Evolutionary conservation across 306 rosid species (phyloP).

Genomic region (Betula pendula): DNA sequence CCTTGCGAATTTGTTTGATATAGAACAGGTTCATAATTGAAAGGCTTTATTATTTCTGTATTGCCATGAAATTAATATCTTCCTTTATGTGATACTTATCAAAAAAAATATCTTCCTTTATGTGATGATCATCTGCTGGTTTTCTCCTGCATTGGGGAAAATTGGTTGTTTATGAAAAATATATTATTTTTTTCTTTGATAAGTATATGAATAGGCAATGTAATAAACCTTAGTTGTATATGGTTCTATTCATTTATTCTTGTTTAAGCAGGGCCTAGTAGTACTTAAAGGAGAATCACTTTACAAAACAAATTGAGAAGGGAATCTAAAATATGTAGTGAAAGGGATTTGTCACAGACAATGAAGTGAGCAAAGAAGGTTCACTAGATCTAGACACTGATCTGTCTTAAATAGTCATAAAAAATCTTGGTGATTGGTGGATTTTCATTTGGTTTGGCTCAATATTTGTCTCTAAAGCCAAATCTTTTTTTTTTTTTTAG

Average conservation of each 20-base stretch:
- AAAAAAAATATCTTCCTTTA: too few species aligned
- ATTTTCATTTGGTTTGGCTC: not conserved
- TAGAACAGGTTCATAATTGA: constrained; percentile 65
- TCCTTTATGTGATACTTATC: too few species aligned
- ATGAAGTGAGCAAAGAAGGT: not conserved
- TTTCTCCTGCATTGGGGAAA: not conserved
- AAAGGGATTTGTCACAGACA: not conserved
- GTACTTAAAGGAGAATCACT: not conserved
- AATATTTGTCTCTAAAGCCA: not conserved
- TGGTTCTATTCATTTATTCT: not conserved
- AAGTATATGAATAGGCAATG: not conserved
- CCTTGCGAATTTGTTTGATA: constrained; percentile 86
- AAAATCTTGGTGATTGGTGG: not conserved
- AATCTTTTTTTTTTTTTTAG: too few species aligned
- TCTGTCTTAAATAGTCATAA: too few species aligned
- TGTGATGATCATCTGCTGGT: not conserved
- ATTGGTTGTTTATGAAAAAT: not conserved
- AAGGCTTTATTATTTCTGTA: constrained; percentile 16
- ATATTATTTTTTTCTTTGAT: not conserved
- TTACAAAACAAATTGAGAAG: not conserved
- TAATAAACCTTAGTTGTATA: not conserved
- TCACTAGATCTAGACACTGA: not conserved
- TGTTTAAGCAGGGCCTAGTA: not conserved
- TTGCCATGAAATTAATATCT: constrained; percentile 17
- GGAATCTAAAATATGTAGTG: not conserved